Percentiles rank a stretch among this genome's conserved stretches.
phyloP scores from a whole-genome alignment of 78 protist genomes.

The Dictyostelium capitatum region DNA sequence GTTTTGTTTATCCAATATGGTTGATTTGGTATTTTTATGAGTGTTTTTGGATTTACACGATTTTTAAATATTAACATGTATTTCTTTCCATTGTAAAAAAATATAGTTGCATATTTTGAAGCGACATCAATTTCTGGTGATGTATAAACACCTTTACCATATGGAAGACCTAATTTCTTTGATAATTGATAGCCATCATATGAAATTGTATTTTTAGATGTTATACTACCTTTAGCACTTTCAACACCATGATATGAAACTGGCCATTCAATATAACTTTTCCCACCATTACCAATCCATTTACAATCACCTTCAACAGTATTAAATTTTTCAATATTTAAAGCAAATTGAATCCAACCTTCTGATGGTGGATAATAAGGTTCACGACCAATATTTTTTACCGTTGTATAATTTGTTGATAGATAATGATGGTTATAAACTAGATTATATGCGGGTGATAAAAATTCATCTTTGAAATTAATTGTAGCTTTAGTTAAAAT shows the following conservation, averaged over 20 bases:
- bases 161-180: too few relatives aligned
- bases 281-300: background rate
- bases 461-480: background rate
- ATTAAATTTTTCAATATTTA: background rate
- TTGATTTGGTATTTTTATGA: background rate
- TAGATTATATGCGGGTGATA: background rate
- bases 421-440: too few relatives aligned
- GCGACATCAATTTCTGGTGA: background rate
- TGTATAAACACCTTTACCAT: background rate
- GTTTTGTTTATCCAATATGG: too few relatives aligned
- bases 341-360: slow-evolving; percentile 1
- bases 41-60: slow-evolving; percentile 12
- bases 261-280: background rate
- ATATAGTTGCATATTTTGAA: background rate
- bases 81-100: background rate
- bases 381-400: background rate
- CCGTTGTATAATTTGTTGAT: background rate
- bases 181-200: background rate
- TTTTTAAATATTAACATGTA: background rate
- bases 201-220: background rate
- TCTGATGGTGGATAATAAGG: background rate
- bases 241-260: slow-evolving; percentile 5
- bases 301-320: background rate
- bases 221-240: too few relatives aligned
- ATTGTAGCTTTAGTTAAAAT: too few relatives aligned